Evolutionary conservation across 225 moss, liverwort and hornwort genomes (phyloP), one percentile per base, ranked within the genome.

Genomic region (Pseudoscleropodium purum): DNA sequence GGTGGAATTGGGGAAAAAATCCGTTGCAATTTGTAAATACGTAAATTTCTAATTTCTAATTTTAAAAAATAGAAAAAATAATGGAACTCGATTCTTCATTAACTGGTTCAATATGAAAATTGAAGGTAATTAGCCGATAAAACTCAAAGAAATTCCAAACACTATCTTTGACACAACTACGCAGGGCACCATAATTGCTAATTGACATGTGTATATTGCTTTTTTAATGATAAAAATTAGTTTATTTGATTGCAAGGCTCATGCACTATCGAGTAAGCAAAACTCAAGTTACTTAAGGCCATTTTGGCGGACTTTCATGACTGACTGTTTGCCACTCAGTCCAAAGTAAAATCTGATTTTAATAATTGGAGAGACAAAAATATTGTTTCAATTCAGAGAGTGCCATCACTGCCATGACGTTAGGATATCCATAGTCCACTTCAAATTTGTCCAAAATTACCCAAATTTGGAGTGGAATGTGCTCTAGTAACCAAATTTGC

Each of bases 291-390:
- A 56, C 18, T 19, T 5, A 51, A 12, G 34, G 76, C 13, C 34
- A 30, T 12, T 14, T 8, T 30, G 10, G 25, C 1, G 11, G 11
- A 29, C 75, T 47, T 75, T 7, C 34, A 33, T 20, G 24, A 23
- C 5, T 1, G 2, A 36, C n/a, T n/a, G n/a, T n/a, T 19, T 34
- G 54, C 15, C 15, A 54, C 5, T 77, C 0, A 24, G 5, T 43
- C 2, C 43, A 15, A 43, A 73, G 43, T 27, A 10, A 27, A 73
- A 27, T 41, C 1, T 27, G 36, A 27, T 73, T 73, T 73, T 73
- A 9, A 29, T 26, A 15, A 43, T 43, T 16, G 27, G 13, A 73
- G 27, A 43, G 43, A 43, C 8, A 27, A 73, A 43, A 73, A 3
- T 41, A 29, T 27, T 43, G 27, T 15, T 72, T 43, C 41, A 13